Base-by-base conservation (phyloP, 1,284 basidiomycete genomes). In the Heliocybe sulcata region DNA sequence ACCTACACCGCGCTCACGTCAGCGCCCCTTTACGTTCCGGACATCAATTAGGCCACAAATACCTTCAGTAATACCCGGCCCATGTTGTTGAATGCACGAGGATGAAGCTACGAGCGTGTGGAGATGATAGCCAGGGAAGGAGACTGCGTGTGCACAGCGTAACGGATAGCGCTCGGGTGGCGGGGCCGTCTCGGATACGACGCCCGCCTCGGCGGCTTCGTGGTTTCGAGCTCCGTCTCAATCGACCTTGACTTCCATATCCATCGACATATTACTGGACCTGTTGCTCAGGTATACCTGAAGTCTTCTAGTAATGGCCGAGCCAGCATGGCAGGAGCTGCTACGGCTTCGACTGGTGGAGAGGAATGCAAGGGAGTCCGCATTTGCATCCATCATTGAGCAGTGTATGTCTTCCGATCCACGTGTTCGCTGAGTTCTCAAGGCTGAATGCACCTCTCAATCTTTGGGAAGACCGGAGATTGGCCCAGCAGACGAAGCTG, bases 21-120 rank as follows among this genome's bases (percentile, higher is more conserved):
- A n/a, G 27, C 49, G 48, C 54, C 51, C 33, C 31, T 20, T n/a
- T 8, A 11, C 22, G 6, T n/a, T 14, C 31, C 16, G 25, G 38
- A 29, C 12, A 33, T 26, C 47, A 16, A 57, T 16, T 38, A 19
- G 29, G 45, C 31, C 14, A 25, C 10, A 65, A 72, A 52, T 56
- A 95, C 95, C 86, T 99, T 99, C 71, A 99, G 86, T 56, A 99
- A 81, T 65, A 98, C 95, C 64, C 89, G 87, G 66, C 90, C 88
- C 89, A 92, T 91, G 57, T 55, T 59, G 60, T 57, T 58, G 50
- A 55, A 51, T 54, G 54, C 57, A 55, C 57, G 59, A 56, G 52
- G 35, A 57, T 33, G 52, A 20, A 33, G 45, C 38, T 42, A 42
- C 54, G 52, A 48, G 47, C 54, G 51, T 35, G 55, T 57, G 53